phyloP scores from a whole-genome alignment of 495 filamentous ascomycete genomes.

The Penicillium macrosclerotiorum region DNA sequence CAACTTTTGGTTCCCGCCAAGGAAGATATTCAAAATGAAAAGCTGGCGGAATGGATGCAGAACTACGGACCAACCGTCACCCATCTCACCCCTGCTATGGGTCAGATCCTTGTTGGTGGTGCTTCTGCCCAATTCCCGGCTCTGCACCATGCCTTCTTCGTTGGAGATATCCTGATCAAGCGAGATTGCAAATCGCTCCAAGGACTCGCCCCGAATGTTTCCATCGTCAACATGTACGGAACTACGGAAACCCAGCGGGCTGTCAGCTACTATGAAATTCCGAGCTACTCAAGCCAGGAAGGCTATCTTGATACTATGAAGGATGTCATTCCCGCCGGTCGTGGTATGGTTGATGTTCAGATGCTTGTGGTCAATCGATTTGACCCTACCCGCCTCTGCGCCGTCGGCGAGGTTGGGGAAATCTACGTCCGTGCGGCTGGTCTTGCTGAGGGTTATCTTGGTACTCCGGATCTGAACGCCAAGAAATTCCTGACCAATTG shows the following conservation, averaged over 20 bases:
- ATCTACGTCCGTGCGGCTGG: constrained; percentile 87
- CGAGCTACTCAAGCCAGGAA: constrained; percentile 63
- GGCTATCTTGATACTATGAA: constrained; percentile 66
- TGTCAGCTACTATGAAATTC: constrained; percentile 85
- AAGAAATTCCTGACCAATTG: constrained; percentile 86
- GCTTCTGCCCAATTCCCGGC: constrained; percentile 72
- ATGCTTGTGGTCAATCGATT: constrained; percentile 84
- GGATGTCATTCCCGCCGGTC: constrained; percentile 82
- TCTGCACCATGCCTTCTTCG: constrained; percentile 84
- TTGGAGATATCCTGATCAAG: constrained; percentile 88
- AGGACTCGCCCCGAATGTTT: constrained; percentile 71
- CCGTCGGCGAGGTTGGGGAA: constrained; percentile 80
- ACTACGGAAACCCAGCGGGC: constrained; percentile 88
- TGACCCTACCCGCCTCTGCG: constrained; percentile 68
- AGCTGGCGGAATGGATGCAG: constrained; percentile 87
- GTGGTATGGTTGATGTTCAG: constrained; percentile 92
- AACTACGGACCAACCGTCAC: constrained; percentile 77
- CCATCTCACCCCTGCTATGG: constrained; percentile 92
- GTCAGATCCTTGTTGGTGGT: constrained; percentile 89
- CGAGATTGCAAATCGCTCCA: constrained; percentile 80
- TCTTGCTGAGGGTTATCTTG: constrained; percentile 84
- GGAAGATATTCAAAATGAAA: constrained; percentile 87
- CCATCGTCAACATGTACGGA: constrained; percentile 88
- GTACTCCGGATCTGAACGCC: constrained; percentile 64
- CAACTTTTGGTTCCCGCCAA: constrained; percentile 76